Evolutionary conservation across 768 basidiomycete species (phyloP).

Genomic region (Rhodotorula kratochvilovae): DNA sequence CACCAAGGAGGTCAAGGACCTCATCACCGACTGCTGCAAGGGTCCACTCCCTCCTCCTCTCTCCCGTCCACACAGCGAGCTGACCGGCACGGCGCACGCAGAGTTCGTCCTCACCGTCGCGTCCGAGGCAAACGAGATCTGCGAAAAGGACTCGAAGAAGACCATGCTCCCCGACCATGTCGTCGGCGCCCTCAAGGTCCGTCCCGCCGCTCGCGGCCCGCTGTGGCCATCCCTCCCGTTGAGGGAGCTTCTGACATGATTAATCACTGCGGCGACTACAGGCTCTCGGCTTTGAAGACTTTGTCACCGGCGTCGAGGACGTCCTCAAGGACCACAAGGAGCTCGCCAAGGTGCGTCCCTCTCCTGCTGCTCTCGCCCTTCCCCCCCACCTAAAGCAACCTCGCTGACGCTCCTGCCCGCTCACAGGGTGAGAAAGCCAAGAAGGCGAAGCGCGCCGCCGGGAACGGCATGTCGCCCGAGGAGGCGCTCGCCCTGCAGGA

Average conservation of each 20-base stretch:
- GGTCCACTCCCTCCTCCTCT: slow-evolving; percentile 55
- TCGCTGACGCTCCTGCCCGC: neutral
- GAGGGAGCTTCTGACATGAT: neutral
- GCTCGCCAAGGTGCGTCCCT: slow-evolving; percentile 69
- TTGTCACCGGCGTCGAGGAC: slow-evolving; percentile 82
- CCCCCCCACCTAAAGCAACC: neutral
- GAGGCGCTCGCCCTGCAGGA: slow-evolving; percentile 84
- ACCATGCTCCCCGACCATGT: slow-evolving; percentile 98
- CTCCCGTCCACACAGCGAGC: neutral
- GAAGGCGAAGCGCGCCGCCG: slow-evolving; percentile 73
- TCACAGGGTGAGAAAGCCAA: slow-evolving; percentile 71
- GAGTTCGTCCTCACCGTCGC: slow-evolving; percentile 98
- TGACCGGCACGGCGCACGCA: slow-evolving; percentile 46
- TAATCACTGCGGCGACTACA: slow-evolving; percentile 44
- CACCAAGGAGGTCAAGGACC: slow-evolving; percentile 91
- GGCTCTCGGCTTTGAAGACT: slow-evolving; percentile 88
- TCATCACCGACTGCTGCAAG: slow-evolving; percentile 98
- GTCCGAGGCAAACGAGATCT: slow-evolving; percentile 95
- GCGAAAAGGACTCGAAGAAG: slow-evolving; percentile 96
- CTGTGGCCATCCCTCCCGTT: slow-evolving; percentile 1
- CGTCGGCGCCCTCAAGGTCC: slow-evolving; percentile 78
- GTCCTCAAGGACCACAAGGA: slow-evolving; percentile 95
- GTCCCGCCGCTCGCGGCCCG: slow-evolving; percentile 32
- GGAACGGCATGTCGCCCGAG: slow-evolving; percentile 83
- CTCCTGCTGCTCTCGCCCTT: neutral